Evolutionary conservation across 345 rosid species (phyloP), one percentile per base, ranked within the genome.

Genomic region (Rubroshorea leprosula): DNA sequence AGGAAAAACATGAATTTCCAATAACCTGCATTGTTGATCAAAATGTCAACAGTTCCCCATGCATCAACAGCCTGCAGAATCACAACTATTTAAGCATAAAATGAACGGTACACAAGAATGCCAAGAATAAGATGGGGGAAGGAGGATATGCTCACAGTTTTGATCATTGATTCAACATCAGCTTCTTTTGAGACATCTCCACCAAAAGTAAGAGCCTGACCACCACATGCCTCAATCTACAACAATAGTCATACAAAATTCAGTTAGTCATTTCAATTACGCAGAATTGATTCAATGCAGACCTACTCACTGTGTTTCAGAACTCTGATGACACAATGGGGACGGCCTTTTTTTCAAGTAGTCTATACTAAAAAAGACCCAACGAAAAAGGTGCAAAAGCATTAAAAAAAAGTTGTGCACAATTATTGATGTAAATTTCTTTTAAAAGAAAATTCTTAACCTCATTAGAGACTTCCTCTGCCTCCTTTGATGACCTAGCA

Each of bases 21-120:
- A 55, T 47, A 62, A 93, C 99, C 99, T 72, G 99, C 99, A 76
- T 94, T 94, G 79, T 94, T 94, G 41, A 94, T 61, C 79, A 94
- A 74, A 23, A 94, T 72, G 67, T 93, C 97, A 72, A 94, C 75
- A 0, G 99, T 94, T 79, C 97, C 99, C 96, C 97, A 94, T 22
- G 81, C 77, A 72, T 90, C 92, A 55, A 79, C 69, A 65, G 95
- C 99, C 99, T 94, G 84, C 70, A 75, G 60, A 58, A 50, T 54
- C 24, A 23, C 55, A 41, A 63, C 63, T 47, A 59, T 52, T 46
- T 19, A 66, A 66, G 49, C 44, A 57, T 23, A 10, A 0, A 21
- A 53, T 2, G 23, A 35, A 41, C 48, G 38, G 38, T n/a, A 51
- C 22, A 54, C 38, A 16, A 20, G 22, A 60, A 38, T 38, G 53